phyloP scores from a whole-genome alignment of 805 yeast genomes.

The Wickerhamiella cacticola region DNA sequence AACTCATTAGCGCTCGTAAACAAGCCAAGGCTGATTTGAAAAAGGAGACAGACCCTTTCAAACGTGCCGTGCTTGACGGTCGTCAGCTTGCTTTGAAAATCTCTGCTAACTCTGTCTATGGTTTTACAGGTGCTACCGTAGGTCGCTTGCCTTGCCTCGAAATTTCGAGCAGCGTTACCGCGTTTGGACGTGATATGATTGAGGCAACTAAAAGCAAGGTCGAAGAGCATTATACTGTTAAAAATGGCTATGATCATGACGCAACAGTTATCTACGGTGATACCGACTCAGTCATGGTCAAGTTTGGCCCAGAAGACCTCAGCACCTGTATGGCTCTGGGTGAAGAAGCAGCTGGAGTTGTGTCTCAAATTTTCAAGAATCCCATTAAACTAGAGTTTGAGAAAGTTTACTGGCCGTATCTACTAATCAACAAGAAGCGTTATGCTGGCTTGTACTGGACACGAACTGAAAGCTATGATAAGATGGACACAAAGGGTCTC shows the following conservation, averaged over 20 bases:
- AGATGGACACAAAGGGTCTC: slow-evolving; percentile 96
- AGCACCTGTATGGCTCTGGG: slow-evolving; percentile 83
- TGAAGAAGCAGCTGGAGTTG: slow-evolving; percentile 83
- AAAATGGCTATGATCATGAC: slow-evolving; percentile 73
- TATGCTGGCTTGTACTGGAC: slow-evolving; percentile 98
- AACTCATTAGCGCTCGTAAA: slow-evolving; percentile 81
- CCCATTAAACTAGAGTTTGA: slow-evolving; percentile 96
- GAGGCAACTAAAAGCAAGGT: slow-evolving; percentile 81
- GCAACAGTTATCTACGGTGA: slow-evolving; percentile 94
- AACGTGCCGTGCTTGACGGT: slow-evolving; percentile 87
- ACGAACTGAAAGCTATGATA: slow-evolving; percentile 77
- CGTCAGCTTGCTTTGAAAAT: slow-evolving; percentile 92
- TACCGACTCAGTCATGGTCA: slow-evolving; percentile 98
- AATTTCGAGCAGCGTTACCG: slow-evolving; percentile 88
- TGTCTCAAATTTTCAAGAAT: slow-evolving; percentile 59
- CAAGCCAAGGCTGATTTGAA: slow-evolving; percentile 83
- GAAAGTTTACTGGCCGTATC: slow-evolving; percentile 88
- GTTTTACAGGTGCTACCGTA: slow-evolving; percentile 97
- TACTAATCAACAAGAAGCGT: slow-evolving; percentile 87
- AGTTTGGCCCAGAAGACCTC: slow-evolving; percentile 74
- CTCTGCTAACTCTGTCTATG: slow-evolving; percentile 96
- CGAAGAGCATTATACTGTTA: slow-evolving; percentile 62
- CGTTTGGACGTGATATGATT: slow-evolving; percentile 95
- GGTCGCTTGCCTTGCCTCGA: slow-evolving; percentile 96
- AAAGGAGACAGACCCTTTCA: slow-evolving; percentile 89